Base-by-base conservation (phyloP, 23 red algal genomes). In the Porphyridium purpureum region DNA sequence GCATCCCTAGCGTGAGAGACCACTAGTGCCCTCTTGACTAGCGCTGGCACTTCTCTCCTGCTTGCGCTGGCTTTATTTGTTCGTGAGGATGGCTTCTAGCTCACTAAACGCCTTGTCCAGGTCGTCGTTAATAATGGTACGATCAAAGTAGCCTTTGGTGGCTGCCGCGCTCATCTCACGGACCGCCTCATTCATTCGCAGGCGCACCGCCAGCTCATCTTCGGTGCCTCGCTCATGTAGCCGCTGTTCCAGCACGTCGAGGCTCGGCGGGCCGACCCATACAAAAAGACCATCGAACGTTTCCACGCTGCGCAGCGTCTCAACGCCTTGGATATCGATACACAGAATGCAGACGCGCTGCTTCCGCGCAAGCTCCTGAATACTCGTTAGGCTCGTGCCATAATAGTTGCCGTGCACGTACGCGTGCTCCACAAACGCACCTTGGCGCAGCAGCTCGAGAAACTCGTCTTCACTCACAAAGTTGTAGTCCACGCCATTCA, bases 401-500 rank as follows among this genome's bases (percentile, higher is more conserved):
- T 98, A 94, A 44, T 60, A 69, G 35, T 86, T 68, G 28, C 90
- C 90, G 58, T 98, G 79, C 9, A 98, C 78, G 11, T 35, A 23
- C 14, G 90, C 90, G 71, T 86, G 67, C 49, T 98, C 90, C 21
- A 98, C 67, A 72, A 98, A 98, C 49, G 73, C 53, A 29, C 61
- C 64, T 9, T 36, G 51, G 0, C 11, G 38, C 3, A 98, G 57
- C 68, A 81, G 68, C 4, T 33, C 29, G 25, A 67, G 62, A 59
- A 98, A 84, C 28, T 64, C 33, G 25, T 75, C 57, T 29, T 59
- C 21, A 3, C 51, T 47, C 21, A 98, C 72, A 69, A 98, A 98
- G 31, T 73, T 50, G 38, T 98, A 98, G 23, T 72, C 79, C 7
- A 64, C 49, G 22, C 90, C 80, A 30, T 98, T 57, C 31, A 24